Evolutionary conservation across 352 stramenopile species (phyloP).

Genomic region (Phytophthora capsici): DNA sequence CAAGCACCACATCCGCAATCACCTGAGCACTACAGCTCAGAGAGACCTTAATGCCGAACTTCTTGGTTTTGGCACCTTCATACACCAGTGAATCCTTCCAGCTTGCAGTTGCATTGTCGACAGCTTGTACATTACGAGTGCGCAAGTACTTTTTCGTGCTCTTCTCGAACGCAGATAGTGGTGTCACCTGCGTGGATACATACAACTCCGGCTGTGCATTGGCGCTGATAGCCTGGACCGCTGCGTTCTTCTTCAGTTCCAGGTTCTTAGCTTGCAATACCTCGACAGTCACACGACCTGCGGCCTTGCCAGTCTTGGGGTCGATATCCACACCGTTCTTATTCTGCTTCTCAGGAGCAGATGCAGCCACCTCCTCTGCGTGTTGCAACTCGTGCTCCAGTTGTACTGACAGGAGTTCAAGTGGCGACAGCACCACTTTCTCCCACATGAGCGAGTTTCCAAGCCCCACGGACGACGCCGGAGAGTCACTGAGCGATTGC

Average conservation of each 20-base stretch:
- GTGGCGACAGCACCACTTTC: conserved; percentile 74
- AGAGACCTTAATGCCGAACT: conserved; percentile 68
- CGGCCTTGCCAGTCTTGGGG: conserved; percentile 58
- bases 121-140: conserved; percentile 34
- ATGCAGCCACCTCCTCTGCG: conserved; percentile 47
- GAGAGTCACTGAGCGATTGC: conserved; percentile 51
- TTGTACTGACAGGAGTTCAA: conserved; percentile 75
- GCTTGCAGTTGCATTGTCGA: conserved; percentile 27
- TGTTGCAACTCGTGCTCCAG: conserved; percentile 73
- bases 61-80: conserved; percentile 71
- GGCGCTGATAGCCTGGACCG: conserved; percentile 33
- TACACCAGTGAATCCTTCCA: conserved; percentile 68
- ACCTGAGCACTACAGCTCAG: conserved; percentile 63
- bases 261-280: conserved; percentile 55
- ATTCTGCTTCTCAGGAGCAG: conserved; percentile 55
- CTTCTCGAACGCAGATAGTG: conserved; percentile 71
- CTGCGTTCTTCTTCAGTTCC: conserved; percentile 32
- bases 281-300: conserved; percentile 55
- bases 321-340: conserved; percentile 81
- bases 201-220: conserved; percentile 52
- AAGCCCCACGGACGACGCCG: conserved; percentile 49
- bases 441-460: conserved; percentile 80
- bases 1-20: conserved; percentile 74
- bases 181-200: conserved; percentile 67
- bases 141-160: conserved; percentile 73